Evolutionary conservation across 2,329 filamentous ascomycete species (phyloP).

Genomic region (Colletotrichum sp.): DNA sequence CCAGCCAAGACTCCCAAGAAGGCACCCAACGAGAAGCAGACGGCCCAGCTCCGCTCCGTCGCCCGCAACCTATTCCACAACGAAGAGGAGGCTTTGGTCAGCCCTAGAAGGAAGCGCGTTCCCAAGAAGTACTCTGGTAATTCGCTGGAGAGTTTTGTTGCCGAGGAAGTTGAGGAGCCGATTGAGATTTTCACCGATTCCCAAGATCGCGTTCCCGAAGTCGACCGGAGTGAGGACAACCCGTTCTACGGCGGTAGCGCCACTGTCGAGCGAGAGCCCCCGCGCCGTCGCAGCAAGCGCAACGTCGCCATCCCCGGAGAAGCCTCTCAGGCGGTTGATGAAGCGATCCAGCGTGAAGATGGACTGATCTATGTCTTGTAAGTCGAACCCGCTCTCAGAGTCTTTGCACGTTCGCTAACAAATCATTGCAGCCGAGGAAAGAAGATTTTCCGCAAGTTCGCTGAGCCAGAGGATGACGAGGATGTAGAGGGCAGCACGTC

Average conservation of each 20-base stretch:
- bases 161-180: constrained; percentile 59
- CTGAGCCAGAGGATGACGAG: constrained; percentile 41
- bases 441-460: constrained; percentile 76
- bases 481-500: constrained; percentile 33
- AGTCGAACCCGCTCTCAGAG: constrained; percentile 43
- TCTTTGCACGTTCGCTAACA: constrained; percentile 7
- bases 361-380: constrained; percentile 81
- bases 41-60: constrained; percentile 57
- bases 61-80: constrained; percentile 68
- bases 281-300: constrained; percentile 60
- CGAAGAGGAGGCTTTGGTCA: constrained; percentile 61
- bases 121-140: constrained; percentile 62
- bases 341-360: constrained; percentile 69
- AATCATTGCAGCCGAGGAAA: constrained; percentile 70
- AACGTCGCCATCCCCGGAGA: constrained; percentile 61
- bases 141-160: constrained; percentile 63
- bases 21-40: constrained; percentile 55
- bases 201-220: constrained; percentile 75
- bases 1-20: constrained; percentile 80
- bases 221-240: constrained; percentile 71
- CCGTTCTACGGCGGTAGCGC: constrained; percentile 67
- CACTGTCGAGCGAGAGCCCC: constrained; percentile 41
- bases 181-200: constrained; percentile 81
- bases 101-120: constrained; percentile 61
- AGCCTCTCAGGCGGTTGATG: constrained; percentile 64